Conservation (phyloP, 352 stramenopile genomes). For the Globisporangium rhizosaccharum region DNA sequence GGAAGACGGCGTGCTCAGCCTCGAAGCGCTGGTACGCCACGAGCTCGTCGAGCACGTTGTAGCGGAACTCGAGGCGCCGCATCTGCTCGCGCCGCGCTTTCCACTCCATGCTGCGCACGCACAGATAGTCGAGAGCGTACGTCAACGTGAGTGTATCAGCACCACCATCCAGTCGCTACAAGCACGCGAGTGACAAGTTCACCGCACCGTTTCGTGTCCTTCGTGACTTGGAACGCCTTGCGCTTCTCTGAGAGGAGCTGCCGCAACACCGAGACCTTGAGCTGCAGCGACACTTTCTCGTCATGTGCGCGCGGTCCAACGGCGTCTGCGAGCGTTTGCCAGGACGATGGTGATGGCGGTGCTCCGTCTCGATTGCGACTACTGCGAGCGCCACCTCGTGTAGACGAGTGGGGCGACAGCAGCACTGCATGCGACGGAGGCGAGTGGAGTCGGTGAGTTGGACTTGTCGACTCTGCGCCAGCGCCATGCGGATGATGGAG, state of each 20-base stretch:
- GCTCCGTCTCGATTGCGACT: not conserved
- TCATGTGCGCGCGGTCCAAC: constrained; percentile 3
- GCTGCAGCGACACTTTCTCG: constrained; percentile 44
- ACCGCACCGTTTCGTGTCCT: constrained; percentile 27
- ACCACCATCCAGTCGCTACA: not conserved
- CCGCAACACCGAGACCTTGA: constrained; percentile 50
- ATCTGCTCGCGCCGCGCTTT: constrained; percentile 37
- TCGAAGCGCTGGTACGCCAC: constrained; percentile 56
- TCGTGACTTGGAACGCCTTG: constrained; percentile 35
- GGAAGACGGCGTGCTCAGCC: constrained; percentile 54
- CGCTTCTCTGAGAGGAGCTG: constrained; percentile 61
- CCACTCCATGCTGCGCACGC: constrained; percentile 35
- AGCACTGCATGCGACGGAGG: not conserved
- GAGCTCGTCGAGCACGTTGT: constrained; percentile 68
- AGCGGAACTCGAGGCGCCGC: constrained; percentile 51
- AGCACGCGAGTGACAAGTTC: not conserved
- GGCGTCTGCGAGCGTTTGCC: constrained; percentile 4
- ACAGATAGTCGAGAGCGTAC: too few relatives aligned
- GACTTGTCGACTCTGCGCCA: not conserved
- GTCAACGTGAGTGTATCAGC: not conserved
- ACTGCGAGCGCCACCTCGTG: not conserved
- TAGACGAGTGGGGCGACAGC: not conserved
- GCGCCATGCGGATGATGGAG: not conserved
- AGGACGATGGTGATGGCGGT: not conserved
- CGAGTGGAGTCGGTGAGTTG: not conserved